Conservation (phyloP, 2,329 filamentous ascomycete genomes). For the Epichloe typhina region DNA sequence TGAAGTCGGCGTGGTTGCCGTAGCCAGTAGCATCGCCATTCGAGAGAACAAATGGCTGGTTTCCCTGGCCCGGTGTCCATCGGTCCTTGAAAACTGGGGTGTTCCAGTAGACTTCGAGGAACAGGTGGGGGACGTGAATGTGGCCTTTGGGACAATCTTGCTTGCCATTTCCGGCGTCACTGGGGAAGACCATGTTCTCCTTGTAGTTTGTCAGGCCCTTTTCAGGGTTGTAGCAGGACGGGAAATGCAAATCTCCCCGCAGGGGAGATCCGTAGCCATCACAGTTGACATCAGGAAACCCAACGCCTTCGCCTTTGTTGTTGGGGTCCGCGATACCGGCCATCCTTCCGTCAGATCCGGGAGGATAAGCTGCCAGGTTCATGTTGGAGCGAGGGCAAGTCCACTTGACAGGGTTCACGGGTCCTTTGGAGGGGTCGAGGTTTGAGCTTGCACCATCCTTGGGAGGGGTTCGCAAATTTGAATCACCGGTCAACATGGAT, state of each 20-base stretch:
- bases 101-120: conserved; percentile 49
- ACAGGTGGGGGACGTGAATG: conserved; percentile 42
- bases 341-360: conserved; percentile 37
- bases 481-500: conserved; percentile 57
- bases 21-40: conserved; percentile 60
- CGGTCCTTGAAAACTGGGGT: conserved; percentile 37
- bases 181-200: conserved; percentile 55
- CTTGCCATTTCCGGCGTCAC: conserved; percentile 29
- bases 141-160: conserved; percentile 41
- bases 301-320: conserved; percentile 43
- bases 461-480: conserved; percentile 44
- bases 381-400: conserved; percentile 46
- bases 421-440: conserved; percentile 37
- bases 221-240: conserved; percentile 58
- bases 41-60: conserved; percentile 53
- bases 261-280: conserved; percentile 48
- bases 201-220: conserved; percentile 45
- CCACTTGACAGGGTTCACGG: conserved; percentile 41
- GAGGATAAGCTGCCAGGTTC: conserved; percentile 38
- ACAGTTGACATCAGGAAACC: conserved; percentile 61
- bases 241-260: conserved; percentile 57
- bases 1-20: conserved; percentile 59
- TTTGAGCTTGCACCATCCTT: conserved; percentile 34
- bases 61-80: conserved; percentile 40
- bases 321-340: conserved; percentile 41